Evolutionary conservation across 1,139 yeast species (phyloP), one percentile per base, ranked within the genome.

Genomic region (Zygoascus sp.): DNA sequence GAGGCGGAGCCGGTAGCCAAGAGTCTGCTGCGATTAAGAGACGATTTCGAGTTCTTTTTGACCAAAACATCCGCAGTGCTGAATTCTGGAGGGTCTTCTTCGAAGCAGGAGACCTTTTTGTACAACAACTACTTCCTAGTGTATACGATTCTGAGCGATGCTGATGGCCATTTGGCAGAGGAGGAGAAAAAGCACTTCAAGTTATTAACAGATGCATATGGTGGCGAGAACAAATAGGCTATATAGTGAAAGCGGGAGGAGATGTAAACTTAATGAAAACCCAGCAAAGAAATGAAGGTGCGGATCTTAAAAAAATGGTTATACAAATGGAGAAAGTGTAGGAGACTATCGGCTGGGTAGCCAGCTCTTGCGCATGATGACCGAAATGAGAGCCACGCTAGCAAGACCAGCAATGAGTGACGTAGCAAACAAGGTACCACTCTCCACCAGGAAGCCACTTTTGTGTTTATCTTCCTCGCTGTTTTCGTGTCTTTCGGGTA

Each of bases 11-110:
- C 96, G 0, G 70, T 90, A 7, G 77, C 77, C 39, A 79, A 77
- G 50, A 81, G 92, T 1, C 74, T 90, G 3, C 72, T 72, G 7
- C 72, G 96, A 49, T 67, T 92, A 37, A 69, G 90, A 45, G 81
- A 80, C 58, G 96, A 86, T 53, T 90, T 80, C 62, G 97, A 92
- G 62, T 79, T 78, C 25, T 74, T 81, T 1, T 66, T 92, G 60
- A 85, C 95, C 1, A 88, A 83, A 58, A 65, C 85, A 32, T 57
- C 64, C 25, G 56, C 60, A n/a, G 58, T 58, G 3, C 59, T 66
- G 32, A 58, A 72, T 47, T 70, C 72, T 52, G 41, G 41, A 4
- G 21, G 32, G 15, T 68, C 76, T 13, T 68, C 72, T 30, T 39
- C 51, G 13, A 79, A 80, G 45, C 76, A 81, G 47, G 95, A 86